Evolutionary conservation across 352 stramenopile species (phyloP).

Genomic region (Phytophthora pisi): DNA sequence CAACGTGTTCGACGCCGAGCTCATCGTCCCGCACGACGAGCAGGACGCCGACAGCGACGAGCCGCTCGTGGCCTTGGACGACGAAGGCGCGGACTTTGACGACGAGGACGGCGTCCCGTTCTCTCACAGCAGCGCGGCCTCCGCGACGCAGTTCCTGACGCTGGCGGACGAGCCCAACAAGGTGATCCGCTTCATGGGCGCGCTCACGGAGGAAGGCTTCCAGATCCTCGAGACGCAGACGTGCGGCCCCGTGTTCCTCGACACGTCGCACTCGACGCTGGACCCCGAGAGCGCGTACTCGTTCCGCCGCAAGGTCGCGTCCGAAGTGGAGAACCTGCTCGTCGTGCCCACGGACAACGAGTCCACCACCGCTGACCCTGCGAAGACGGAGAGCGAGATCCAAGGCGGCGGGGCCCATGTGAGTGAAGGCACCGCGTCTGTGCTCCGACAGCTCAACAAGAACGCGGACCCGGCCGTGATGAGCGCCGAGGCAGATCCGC

Average conservation of each 20-base stretch:
- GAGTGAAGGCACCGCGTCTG: slow-evolving; percentile 33
- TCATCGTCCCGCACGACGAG: slow-evolving; percentile 34
- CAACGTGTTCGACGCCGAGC: slow-evolving; percentile 38
- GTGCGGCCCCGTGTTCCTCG: slow-evolving; percentile 65
- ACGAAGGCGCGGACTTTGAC: slow-evolving; percentile 28
- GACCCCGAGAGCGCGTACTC: slow-evolving; percentile 55
- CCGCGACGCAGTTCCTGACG: slow-evolving; percentile 51
- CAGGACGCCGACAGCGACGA: slow-evolving; percentile 35
- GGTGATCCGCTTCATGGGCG: slow-evolving; percentile 48
- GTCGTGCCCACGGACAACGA: slow-evolving; percentile 40
- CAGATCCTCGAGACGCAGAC: slow-evolving; percentile 59
- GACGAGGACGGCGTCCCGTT: slow-evolving; percentile 37
- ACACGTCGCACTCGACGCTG: slow-evolving; percentile 71
- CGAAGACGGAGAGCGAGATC: slow-evolving; percentile 13
- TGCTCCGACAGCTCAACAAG: slow-evolving; percentile 50
- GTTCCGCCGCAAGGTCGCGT: slow-evolving; percentile 57
- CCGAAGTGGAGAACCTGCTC: slow-evolving; percentile 57
- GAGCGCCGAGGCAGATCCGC: slow-evolving; percentile 44
- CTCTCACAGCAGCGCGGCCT: slow-evolving; percentile 15
- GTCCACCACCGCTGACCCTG: slow-evolving; percentile 16
- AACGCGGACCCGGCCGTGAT: slow-evolving; percentile 26
- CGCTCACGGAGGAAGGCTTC: slow-evolving; percentile 44
- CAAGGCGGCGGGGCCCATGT: slow-evolving; percentile 12
- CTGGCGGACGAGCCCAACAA: slow-evolving; percentile 54
- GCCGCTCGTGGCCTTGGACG: slow-evolving; percentile 33